Evolutionary conservation across 1,284 basidiomycete genomes (phyloP).

Genomic region (Ceratorhiza oryzae-sativae): DNA sequence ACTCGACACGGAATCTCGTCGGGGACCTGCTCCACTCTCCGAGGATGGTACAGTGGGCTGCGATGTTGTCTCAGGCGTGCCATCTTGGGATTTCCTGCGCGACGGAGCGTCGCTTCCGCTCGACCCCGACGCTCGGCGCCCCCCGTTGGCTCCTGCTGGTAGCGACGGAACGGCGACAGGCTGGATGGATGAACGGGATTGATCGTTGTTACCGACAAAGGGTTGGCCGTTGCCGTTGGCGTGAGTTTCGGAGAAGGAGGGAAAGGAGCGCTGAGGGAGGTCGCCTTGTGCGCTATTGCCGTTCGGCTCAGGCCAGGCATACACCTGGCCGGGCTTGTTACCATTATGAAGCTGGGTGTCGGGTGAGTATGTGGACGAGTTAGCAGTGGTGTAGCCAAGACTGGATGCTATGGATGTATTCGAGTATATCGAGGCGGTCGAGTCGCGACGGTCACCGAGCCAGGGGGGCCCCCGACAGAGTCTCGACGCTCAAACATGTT

Average conservation of each 20-base stretch:
- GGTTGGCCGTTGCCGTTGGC: slow-evolving; percentile 25
- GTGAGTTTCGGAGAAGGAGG: slow-evolving; percentile 38
- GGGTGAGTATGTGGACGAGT: slow-evolving; percentile 64
- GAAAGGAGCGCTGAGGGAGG: slow-evolving; percentile 40
- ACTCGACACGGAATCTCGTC: slow-evolving; percentile 37
- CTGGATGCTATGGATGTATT: slow-evolving; percentile 62
- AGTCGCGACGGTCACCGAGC: slow-evolving; percentile 72
- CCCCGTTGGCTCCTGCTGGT: slow-evolving; percentile 34
- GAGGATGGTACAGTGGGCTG: slow-evolving; percentile 34
- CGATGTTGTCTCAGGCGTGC: slow-evolving; percentile 37
- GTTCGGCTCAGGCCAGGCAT: slow-evolving; percentile 38
- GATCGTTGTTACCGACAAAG: slow-evolving; percentile 30
- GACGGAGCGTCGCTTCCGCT: slow-evolving; percentile 36
- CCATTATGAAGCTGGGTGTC: slow-evolving; percentile 39
- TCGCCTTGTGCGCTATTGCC: slow-evolving; percentile 22
- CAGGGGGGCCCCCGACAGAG: slow-evolving; percentile 61
- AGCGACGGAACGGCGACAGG: slow-evolving; percentile 39
- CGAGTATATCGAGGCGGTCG: slow-evolving; percentile 70
- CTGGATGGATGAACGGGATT: slow-evolving; percentile 17
- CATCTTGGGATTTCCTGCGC: slow-evolving; percentile 17
- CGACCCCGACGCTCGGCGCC: slow-evolving; percentile 36
- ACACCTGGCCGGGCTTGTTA: slow-evolving; percentile 38
- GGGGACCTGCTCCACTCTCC: slow-evolving; percentile 7
- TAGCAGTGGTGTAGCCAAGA: slow-evolving; percentile 60
- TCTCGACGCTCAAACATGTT: slow-evolving; percentile 76